These are phyloP conservation scores for Sphenostylis stenocarpa DNA, from an alignment of 306 rosid species.

Conservation along the genomic window DNA sequence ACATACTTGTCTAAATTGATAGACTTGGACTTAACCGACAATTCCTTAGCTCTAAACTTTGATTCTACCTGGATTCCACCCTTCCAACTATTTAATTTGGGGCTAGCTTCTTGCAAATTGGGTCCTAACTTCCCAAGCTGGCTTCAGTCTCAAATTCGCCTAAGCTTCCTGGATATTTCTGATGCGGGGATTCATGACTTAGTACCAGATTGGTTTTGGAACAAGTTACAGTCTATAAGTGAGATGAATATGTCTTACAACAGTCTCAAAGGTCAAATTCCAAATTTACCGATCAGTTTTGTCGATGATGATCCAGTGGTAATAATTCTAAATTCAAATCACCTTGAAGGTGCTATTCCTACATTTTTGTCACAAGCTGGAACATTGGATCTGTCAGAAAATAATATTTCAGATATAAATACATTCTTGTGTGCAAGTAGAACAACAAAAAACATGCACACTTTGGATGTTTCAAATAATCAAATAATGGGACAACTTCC, in stretches of 20 bases:
- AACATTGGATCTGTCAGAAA: neutral
- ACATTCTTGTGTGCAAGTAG: neutral
- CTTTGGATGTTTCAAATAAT: slow-evolving; percentile 15
- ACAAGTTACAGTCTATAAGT: fast-evolving
- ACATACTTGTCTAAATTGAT: neutral
- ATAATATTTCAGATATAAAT: neutral
- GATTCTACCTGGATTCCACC: neutral
- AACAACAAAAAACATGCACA: fast-evolving
- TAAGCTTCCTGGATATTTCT: fast-evolving
- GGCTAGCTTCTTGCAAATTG: slow-evolving; percentile 4
- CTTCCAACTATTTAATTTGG: neutral
- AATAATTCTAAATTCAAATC: slow-evolving; percentile 3
- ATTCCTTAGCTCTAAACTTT: neutral
- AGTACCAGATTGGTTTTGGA: slow-evolving; percentile 29
- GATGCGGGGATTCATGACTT: neutral
- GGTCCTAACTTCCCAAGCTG: slow-evolving; percentile 26
- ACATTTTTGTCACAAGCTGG: neutral
- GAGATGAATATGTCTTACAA: neutral
- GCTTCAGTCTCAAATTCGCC: neutral
- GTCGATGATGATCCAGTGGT: fast-evolving
- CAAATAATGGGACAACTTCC: neutral
- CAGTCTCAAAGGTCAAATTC: slow-evolving; percentile 7
- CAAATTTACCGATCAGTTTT: neutral
- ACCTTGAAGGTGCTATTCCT: slow-evolving; percentile 11
- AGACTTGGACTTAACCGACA: fast-evolving